Evolutionary conservation across 2,329 filamentous ascomycete species (phyloP).

Genomic region (Cladophialophora bantiana): DNA sequence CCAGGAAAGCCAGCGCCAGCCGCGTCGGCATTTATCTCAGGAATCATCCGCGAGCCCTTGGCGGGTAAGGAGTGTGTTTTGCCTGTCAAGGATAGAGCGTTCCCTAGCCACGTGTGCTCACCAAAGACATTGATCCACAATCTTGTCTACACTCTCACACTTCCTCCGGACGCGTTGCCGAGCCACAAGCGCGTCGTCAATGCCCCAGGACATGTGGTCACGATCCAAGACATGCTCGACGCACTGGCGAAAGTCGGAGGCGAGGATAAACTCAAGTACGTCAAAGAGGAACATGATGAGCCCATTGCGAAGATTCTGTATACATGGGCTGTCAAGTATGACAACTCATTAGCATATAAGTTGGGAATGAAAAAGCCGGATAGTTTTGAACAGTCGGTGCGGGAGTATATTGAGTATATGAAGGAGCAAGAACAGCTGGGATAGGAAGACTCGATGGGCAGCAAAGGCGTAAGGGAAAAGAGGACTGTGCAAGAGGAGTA

Average conservation of each 20-base stretch:
- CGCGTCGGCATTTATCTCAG: conserved; percentile 68
- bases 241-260: conserved; percentile 63
- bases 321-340: conserved; percentile 64
- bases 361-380: conserved; percentile 62
- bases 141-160: conserved; percentile 58
- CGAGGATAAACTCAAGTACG: conserved; percentile 57
- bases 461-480: not conserved
- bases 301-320: conserved; percentile 61
- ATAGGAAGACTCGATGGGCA: not conserved
- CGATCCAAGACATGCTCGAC: conserved; percentile 64
- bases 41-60: conserved; percentile 70
- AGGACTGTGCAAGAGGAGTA: not conserved
- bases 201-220: conserved; percentile 62
- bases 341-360: conserved; percentile 58
- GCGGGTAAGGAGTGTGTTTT: conserved; percentile 62
- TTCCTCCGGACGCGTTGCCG: conserved; percentile 50
- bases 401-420: conserved; percentile 59
- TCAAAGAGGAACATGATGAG: conserved; percentile 61
- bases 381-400: conserved; percentile 62
- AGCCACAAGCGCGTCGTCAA: conserved; percentile 61
- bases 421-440: conserved; percentile 35
- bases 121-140: conserved; percentile 62
- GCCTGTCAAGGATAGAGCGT: conserved; percentile 58
- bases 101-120: conserved; percentile 63
- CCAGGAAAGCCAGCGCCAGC: conserved; percentile 67